Percentiles rank a stretch among this genome's conserved stretches.
These are phyloP conservation scores for Fraxinus baroniana DNA, from an alignment of 305 asterid genomes.

Conservation along the genomic window DNA sequence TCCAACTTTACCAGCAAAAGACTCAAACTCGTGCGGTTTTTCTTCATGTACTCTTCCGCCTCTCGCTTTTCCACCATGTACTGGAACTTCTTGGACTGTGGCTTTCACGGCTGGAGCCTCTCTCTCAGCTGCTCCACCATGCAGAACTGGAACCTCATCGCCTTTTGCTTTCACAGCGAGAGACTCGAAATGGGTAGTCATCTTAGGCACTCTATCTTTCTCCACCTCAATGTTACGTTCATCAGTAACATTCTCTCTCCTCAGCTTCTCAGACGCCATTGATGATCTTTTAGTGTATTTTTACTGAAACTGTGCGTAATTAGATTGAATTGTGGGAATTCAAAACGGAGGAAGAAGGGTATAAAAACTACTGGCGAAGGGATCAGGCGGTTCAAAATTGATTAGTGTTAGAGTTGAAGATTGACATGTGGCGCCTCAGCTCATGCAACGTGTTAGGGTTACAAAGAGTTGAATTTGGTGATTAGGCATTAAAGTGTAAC, in stretches of 20 bases:
- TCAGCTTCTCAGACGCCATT: conserved; percentile 62
- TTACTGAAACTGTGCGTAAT: neutral
- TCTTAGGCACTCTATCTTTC: conserved; percentile 57
- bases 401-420: conserved; percentile 11
- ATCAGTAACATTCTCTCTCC: conserved; percentile 37
- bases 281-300: neutral
- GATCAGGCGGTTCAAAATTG: conserved; percentile 28
- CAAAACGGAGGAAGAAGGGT: neutral
- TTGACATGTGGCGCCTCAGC: conserved; percentile 7
- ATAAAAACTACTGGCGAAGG: neutral
- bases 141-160: conserved; percentile 24
- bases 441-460: conserved; percentile 30
- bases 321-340: neutral
- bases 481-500: neutral
- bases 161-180: conserved; percentile 34
- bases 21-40: conserved; percentile 21
- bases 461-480: neutral
- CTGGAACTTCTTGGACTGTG: neutral
- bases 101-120: neutral
- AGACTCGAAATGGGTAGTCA: conserved; percentile 65
- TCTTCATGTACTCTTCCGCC: conserved; percentile 1
- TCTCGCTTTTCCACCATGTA: neutral
- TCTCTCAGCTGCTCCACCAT: conserved; percentile 12
- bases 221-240: conserved; percentile 44
- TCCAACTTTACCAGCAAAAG: conserved; percentile 34